Evolutionary conservation across 2,329 filamentous ascomycete species (phyloP).

Genomic region (Periglandula ipomoeae): DNA sequence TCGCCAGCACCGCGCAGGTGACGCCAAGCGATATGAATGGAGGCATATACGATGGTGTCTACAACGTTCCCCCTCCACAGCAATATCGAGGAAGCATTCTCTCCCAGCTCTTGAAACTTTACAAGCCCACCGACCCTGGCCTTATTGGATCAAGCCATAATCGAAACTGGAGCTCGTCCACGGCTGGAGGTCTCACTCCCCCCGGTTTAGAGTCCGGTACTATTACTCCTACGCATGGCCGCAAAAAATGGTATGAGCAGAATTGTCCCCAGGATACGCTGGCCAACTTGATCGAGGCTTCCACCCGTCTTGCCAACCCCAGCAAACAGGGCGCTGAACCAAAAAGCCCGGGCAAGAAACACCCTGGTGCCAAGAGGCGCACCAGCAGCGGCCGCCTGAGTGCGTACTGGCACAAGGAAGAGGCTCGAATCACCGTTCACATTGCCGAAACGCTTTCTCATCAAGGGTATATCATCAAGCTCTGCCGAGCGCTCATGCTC

Average conservation of each 20-base stretch:
- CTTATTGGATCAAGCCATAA: slow-evolving; percentile 12
- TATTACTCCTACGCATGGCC: slow-evolving; percentile 31
- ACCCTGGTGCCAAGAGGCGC: slow-evolving; percentile 27
- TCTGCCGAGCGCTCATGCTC: slow-evolving; percentile 77
- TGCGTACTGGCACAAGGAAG: slow-evolving; percentile 32
- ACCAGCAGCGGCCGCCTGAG: slow-evolving; percentile 28
- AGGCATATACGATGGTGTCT: slow-evolving; percentile 31
- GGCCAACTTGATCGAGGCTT: slow-evolving; percentile 37
- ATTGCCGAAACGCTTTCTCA: slow-evolving; percentile 63
- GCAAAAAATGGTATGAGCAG: slow-evolving; percentile 39
- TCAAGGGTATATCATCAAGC: slow-evolving; percentile 72
- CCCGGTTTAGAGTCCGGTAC: slow-evolving; percentile 27
- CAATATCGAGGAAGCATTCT: slow-evolving; percentile 36
- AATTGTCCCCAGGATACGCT: slow-evolving; percentile 37
- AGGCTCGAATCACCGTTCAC: slow-evolving; percentile 36
- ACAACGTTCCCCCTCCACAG: slow-evolving; percentile 29
- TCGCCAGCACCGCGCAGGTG: slow-evolving; percentile 9
- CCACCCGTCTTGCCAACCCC: slow-evolving; percentile 20
- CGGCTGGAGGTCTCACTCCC: slow-evolving; percentile 20
- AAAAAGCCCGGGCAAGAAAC: slow-evolving; percentile 19
- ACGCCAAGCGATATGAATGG: slow-evolving; percentile 26
- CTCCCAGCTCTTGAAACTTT: slow-evolving; percentile 36
- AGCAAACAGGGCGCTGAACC: slow-evolving; percentile 11
- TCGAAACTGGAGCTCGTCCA: slow-evolving; percentile 18
- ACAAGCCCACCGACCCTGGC: slow-evolving; percentile 27